phyloP scores from a whole-genome alignment of 129 eudicot genomes.

The Artemisia annua region DNA sequence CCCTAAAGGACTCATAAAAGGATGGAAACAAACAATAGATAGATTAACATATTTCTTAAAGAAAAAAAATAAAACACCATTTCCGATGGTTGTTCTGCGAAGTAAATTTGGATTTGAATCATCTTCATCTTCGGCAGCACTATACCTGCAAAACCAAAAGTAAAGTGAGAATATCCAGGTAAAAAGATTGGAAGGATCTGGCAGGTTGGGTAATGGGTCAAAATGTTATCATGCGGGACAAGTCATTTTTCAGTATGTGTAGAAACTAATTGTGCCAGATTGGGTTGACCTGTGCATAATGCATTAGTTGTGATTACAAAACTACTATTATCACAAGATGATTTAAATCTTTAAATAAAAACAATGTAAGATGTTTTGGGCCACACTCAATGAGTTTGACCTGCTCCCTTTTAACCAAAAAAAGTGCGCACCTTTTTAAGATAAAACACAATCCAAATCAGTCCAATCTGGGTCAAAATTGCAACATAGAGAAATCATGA shows the following conservation, averaged over 20 bases:
- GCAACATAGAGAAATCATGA: too few species aligned
- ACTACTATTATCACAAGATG: too few species aligned
- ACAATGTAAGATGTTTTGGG: too few species aligned
- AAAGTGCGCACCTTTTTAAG: neutral
- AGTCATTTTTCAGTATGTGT: too few species aligned
- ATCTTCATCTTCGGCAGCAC: slow-evolving; percentile 95
- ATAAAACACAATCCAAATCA: neutral
- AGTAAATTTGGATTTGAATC: slow-evolving; percentile 57
- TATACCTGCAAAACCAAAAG: slow-evolving; percentile 48
- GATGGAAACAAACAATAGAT: slow-evolving; percentile 16
- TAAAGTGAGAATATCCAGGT: too few species aligned
- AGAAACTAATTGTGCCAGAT: too few species aligned
- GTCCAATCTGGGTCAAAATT: too few species aligned
- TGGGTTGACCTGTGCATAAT: too few species aligned
- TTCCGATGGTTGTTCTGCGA: slow-evolving; percentile 91
- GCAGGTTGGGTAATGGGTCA: neutral
- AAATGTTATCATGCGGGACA: neutral
- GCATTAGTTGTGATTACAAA: too few species aligned
- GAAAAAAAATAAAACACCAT: slow-evolving; percentile 44
- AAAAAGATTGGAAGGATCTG: neutral
- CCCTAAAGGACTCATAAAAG: too few species aligned
- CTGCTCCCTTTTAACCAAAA: neutral
- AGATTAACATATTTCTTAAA: neutral
- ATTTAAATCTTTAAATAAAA: too few species aligned
- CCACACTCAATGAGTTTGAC: neutral